Conservation (phyloP, 345 rosid genomes). For the Eucalyptus curtisii region DNA sequence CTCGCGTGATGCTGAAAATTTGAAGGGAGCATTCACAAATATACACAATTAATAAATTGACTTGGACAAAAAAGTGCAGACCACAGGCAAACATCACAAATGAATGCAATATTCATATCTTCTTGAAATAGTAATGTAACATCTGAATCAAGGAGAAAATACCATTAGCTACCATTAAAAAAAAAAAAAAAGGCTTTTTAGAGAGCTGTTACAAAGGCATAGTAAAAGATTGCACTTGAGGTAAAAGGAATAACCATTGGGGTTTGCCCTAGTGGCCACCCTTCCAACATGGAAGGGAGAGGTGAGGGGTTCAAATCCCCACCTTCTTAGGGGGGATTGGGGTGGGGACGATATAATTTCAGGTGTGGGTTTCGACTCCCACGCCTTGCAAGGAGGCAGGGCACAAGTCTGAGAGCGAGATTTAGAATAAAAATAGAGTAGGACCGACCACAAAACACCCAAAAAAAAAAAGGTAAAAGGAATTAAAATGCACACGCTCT, state of each 20-base stretch:
- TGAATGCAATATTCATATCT: not conserved
- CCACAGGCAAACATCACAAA: not conserved
- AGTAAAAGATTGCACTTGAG: not conserved
- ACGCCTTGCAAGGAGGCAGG: too few relatives aligned
- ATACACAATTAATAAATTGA: not conserved
- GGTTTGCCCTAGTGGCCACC: too few relatives aligned
- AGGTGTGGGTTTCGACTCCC: too few relatives aligned
- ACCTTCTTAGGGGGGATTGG: too few relatives aligned
- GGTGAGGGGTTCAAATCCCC: too few relatives aligned
- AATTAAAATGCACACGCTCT: not conserved
- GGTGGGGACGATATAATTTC: too few relatives aligned
- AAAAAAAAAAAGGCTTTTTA: not conserved
- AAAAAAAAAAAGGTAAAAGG: not conserved
- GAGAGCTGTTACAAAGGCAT: not conserved
- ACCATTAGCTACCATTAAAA: not conserved
- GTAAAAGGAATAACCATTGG: not conserved
- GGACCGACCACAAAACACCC: not conserved
- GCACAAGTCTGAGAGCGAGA: too few relatives aligned
- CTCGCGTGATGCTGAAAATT: constrained; percentile 65
- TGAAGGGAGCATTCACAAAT: not conserved
- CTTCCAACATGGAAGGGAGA: too few relatives aligned
- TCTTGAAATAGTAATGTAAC: not conserved
- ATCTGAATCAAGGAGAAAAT: not conserved
- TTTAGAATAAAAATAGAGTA: too few relatives aligned
- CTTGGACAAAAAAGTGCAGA: not conserved